A percentile compares a stretch with the other conserved stretches of the same genome.
Conservation (phyloP, 2,329 filamentous ascomycete species). For the Raffaelea albimanens region DNA sequence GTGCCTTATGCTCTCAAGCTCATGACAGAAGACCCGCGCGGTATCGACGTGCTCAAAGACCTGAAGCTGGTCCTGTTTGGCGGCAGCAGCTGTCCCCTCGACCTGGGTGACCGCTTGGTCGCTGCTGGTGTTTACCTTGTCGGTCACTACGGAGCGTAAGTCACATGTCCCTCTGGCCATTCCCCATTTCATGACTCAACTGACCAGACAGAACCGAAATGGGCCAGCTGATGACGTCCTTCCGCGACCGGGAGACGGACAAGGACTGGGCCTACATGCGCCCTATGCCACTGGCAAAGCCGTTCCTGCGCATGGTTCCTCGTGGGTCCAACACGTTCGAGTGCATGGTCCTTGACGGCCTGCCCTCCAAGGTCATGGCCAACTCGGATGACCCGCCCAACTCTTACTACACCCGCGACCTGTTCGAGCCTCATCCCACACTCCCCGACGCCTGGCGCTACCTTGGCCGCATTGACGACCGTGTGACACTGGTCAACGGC, state of each 20-base stretch:
- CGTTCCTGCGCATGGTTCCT: conserved; percentile 3
- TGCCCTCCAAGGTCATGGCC: conserved; percentile 20
- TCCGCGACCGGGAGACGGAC: conserved; percentile 23
- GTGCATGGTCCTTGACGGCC: conserved; percentile 23
- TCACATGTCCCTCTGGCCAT: too few species aligned
- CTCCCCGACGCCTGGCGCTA: conserved; percentile 28
- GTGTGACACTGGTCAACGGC: conserved; percentile 26
- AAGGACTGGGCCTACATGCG: conserved; percentile 32
- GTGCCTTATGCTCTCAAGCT: conserved; percentile 51
- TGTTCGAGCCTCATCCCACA: conserved; percentile 26
- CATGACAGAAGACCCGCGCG: conserved; percentile 42
- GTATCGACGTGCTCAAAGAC: conserved; percentile 31
- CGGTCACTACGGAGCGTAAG: too few species aligned
- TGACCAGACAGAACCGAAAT: conserved; percentile 26
- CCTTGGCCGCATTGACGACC: conserved; percentile 26
- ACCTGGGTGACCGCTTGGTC: conserved; percentile 38
- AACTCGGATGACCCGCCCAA: conserved; percentile 26
- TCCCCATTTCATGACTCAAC: too few species aligned
- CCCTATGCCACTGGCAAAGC: conserved; percentile 11
- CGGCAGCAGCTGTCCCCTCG: conserved; percentile 43
- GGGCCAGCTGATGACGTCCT: conserved; percentile 31
- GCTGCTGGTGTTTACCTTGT: conserved; percentile 35
- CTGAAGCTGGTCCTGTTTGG: conserved; percentile 39
- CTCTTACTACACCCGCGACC: conserved; percentile 26
- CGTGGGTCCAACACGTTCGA: conserved; percentile 23